These are phyloP conservation scores for Narthecium ossifragum DNA, from an alignment of 106 monocot species.

Conservation along the genomic window DNA sequence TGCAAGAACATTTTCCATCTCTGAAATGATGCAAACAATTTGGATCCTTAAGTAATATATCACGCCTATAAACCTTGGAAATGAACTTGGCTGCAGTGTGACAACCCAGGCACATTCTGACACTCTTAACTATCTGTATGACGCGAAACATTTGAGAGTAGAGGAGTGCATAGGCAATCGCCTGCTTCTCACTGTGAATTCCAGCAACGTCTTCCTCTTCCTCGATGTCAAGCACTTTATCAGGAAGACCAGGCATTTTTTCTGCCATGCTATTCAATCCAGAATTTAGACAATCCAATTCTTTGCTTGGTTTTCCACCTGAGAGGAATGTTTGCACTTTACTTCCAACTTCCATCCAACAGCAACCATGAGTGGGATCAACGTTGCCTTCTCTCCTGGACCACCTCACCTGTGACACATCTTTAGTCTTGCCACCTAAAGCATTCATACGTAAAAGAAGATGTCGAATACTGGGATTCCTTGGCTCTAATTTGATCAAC, in stretches of 20 bases:
- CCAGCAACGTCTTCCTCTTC: slow-evolving; percentile 50
- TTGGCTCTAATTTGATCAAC: slow-evolving; percentile 39
- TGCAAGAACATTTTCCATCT: slow-evolving; percentile 79
- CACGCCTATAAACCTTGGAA: slow-evolving; percentile 32
- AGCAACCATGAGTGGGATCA: slow-evolving; percentile 25
- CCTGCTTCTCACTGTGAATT: slow-evolving; percentile 68
- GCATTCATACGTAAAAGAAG: slow-evolving; percentile 31
- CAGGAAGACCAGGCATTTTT: slow-evolving; percentile 4
- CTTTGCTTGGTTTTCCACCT: slow-evolving; percentile 15
- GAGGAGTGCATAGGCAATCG: slow-evolving; percentile 49
- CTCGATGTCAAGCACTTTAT: slow-evolving; percentile 20
- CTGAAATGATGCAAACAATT: slow-evolving; percentile 69
- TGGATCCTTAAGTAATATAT: slow-evolving; percentile 74
- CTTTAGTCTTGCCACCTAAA: slow-evolving; percentile 10
- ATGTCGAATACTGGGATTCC: slow-evolving; percentile 14
- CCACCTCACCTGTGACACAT: slow-evolving; percentile 12
- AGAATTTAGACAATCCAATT: slow-evolving; percentile 9
- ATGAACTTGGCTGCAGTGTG: slow-evolving; percentile 55
- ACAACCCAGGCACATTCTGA: slow-evolving; percentile 53
- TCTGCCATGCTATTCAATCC: slow-evolving; percentile 22
- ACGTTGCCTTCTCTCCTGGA: slow-evolving; percentile 10
- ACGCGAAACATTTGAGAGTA: slow-evolving; percentile 17
- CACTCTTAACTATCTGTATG: slow-evolving; percentile 62
- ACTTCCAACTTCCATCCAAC: slow-evolving; percentile 46
- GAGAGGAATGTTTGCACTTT: slow-evolving; percentile 32